phyloP scores from a whole-genome alignment of 192 early-diverging fungal genomes.

The Radiomyces spectabilis region DNA sequence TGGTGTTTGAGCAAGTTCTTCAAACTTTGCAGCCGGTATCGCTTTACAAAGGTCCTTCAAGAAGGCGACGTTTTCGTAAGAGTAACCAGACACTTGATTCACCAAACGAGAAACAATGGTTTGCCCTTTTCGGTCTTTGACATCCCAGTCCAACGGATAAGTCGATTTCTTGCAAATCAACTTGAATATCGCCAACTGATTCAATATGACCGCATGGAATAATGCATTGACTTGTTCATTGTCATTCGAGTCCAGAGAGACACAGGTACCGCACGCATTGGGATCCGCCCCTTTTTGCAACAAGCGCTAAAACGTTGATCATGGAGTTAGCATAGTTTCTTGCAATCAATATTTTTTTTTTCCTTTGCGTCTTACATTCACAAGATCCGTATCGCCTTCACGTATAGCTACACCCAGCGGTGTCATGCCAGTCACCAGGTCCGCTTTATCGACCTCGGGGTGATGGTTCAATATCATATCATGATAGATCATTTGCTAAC shows the following conservation, averaged over 20 bases:
- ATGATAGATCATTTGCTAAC: too few relatives aligned
- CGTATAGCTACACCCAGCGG: constrained; percentile 37
- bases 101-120: constrained; percentile 4
- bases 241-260: neutral
- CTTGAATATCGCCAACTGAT: neutral
- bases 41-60: neutral
- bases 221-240: constrained; percentile 25
- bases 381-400: constrained; percentile 8
- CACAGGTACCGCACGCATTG: constrained; percentile 24
- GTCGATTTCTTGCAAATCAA: constrained; percentile 1
- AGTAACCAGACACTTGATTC: constrained; percentile 1
- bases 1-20: neutral
- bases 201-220: constrained; percentile 24
- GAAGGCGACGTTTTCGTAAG: constrained; percentile 8
- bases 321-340: too few relatives aligned
- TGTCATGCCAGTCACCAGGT: constrained; percentile 25
- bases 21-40: neutral
- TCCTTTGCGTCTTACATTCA: constrained; percentile 20
- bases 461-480: neutral
- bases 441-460: constrained; percentile 29
- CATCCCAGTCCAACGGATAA: constrained; percentile 8
- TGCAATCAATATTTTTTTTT: neutral
- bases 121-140: constrained; percentile 1
- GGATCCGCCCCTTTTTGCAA: constrained; percentile 25
- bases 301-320: constrained; percentile 18